phyloP scores from a whole-genome alignment of 73 alveolate genomes.

The Symbiodinium pilosum region DNA sequence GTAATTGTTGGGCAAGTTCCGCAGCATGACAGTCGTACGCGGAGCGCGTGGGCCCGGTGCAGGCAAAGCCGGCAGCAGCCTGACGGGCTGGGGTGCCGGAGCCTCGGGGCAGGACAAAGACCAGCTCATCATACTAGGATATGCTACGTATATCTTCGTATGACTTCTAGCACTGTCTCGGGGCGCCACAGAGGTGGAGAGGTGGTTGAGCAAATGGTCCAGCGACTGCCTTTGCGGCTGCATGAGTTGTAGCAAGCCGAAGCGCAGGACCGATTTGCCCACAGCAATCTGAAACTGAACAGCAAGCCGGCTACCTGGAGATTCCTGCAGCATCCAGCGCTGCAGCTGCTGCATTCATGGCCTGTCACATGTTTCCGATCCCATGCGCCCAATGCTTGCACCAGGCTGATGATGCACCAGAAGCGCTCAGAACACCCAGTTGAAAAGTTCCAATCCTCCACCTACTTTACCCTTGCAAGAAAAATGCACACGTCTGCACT shows the following conservation, averaged over 20 bases:
- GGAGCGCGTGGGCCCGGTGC: background rate
- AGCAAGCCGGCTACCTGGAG: background rate
- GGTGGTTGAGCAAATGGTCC: conserved; percentile 10
- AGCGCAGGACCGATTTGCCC: too few species aligned
- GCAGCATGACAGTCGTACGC: conserved; percentile 77
- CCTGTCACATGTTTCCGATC: too few species aligned
- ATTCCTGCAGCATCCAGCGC: conserved; percentile 10
- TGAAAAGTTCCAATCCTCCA: too few species aligned
- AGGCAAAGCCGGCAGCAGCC: conserved; percentile 35
- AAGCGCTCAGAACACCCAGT: too few species aligned
- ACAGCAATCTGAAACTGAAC: too few species aligned
- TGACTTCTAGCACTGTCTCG: background rate
- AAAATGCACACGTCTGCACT: too few species aligned
- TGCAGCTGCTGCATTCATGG: background rate
- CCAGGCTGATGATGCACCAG: too few species aligned
- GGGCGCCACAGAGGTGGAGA: background rate
- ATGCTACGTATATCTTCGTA: too few species aligned
- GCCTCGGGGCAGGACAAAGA: background rate
- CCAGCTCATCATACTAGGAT: too few species aligned
- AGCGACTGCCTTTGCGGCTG: background rate
- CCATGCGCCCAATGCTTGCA: too few species aligned
- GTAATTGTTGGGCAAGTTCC: conserved; percentile 79
- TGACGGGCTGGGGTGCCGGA: conserved; percentile 29
- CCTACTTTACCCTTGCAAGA: too few species aligned
- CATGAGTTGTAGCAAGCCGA: too few species aligned